Evolutionary conservation across 306 rosid genomes (phyloP).

Genomic region (Acacia confusa): DNA sequence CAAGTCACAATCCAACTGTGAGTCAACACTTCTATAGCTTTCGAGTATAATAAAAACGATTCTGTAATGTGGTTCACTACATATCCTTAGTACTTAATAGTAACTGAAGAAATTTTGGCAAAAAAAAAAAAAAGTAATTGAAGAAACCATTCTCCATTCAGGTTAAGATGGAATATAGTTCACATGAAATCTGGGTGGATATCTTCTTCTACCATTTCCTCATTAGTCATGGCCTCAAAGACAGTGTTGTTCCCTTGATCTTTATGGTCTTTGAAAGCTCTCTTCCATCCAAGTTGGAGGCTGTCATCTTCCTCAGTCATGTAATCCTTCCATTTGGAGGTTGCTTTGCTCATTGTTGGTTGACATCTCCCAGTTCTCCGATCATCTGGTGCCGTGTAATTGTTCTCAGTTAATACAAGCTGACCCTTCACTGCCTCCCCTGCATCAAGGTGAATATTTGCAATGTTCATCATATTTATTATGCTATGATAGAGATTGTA

Average conservation of each 20-base stretch:
- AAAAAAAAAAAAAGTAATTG: too few species aligned
- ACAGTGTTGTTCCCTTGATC: constrained; percentile 2
- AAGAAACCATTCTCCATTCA: background rate
- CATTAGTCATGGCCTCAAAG: constrained; percentile 40
- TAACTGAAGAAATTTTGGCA: background rate
- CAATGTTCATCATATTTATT: background rate
- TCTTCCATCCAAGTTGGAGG: background rate
- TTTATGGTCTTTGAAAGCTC: constrained; percentile 7
- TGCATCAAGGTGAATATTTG: constrained; percentile 28
- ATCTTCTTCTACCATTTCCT: constrained; percentile 72
- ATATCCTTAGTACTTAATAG: background rate
- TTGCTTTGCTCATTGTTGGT: constrained; percentile 19
- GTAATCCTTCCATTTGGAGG: constrained; percentile 74
- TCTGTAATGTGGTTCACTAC: background rate
- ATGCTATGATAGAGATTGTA: background rate
- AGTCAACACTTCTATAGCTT: background rate
- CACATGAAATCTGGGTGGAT: constrained; percentile 81
- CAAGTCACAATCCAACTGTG: background rate
- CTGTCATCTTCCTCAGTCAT: constrained; percentile 39
- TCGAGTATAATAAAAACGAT: background rate
- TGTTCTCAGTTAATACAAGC: constrained; percentile 3
- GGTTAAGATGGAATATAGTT: constrained; percentile 13
- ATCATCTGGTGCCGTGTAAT: constrained; percentile 11
- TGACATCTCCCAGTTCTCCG: constrained; percentile 27
- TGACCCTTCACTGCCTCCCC: constrained; percentile 31